Conservation (phyloP, 2,329 filamentous ascomycete genomes). For the Leptodontidium sp. region DNA sequence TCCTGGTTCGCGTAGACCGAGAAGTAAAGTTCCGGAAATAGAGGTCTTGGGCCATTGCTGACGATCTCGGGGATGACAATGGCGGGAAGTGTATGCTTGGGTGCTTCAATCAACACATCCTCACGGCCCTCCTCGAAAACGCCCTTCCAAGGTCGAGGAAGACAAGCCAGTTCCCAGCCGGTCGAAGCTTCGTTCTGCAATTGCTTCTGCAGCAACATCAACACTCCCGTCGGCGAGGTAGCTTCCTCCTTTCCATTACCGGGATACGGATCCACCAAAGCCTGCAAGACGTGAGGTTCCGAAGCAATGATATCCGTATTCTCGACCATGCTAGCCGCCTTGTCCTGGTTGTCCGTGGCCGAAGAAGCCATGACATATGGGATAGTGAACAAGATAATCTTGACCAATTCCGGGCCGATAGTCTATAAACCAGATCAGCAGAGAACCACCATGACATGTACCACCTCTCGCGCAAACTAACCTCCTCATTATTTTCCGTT, state of each 20-base stretch:
- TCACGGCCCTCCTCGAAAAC: conserved; percentile 67
- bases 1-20: conserved; percentile 92
- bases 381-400: conserved; percentile 93
- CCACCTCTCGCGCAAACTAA: conserved; percentile 56
- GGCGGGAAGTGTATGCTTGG: conserved; percentile 80
- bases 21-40: conserved; percentile 94
- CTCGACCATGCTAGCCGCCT: conserved; percentile 81
- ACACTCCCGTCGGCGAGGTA: conserved; percentile 72
- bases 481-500: conserved; percentile 91
- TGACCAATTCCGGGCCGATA: conserved; percentile 86
- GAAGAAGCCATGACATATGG: conserved; percentile 86
- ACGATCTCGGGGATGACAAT: conserved; percentile 81
- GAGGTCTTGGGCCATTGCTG: conserved; percentile 73
- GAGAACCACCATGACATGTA: neutral
- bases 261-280: conserved; percentile 85
- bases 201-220: conserved; percentile 85
- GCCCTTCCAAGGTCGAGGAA: conserved; percentile 74
- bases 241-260: conserved; percentile 69
- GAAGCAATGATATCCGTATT: conserved; percentile 96
- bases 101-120: conserved; percentile 64
- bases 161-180: conserved; percentile 76
- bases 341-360: conserved; percentile 73
- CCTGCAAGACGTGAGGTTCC: conserved; percentile 84
- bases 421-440: conserved; percentile 53
- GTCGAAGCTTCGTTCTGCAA: conserved; percentile 78